phyloP scores from a whole-genome alignment of 2,329 filamentous ascomycete species.

The Pseudofabraea citricarpa region DNA sequence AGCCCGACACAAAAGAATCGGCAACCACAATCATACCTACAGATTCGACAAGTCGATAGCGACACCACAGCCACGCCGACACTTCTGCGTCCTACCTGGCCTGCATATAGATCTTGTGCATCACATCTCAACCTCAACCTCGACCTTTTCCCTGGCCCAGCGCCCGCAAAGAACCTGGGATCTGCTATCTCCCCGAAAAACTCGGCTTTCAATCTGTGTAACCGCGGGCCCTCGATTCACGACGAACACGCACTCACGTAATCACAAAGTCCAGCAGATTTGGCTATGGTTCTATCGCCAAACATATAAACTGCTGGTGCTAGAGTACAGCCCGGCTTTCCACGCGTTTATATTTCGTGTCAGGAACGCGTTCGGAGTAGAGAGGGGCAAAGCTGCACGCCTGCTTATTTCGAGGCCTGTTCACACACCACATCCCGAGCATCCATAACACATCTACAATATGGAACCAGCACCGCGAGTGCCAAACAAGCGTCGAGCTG shows the following conservation, averaged over 20 bases:
- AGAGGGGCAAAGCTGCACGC: constrained; percentile 16
- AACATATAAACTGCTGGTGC: constrained; percentile 14
- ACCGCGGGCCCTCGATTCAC: background rate
- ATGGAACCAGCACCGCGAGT: constrained; percentile 24
- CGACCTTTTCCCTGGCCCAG: too few relatives aligned
- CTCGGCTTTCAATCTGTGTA: background rate
- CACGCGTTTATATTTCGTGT: constrained; percentile 19
- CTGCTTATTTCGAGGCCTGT: constrained; percentile 7
- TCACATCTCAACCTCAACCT: too few relatives aligned
- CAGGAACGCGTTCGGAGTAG: constrained; percentile 19
- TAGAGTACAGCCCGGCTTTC: constrained; percentile 14
- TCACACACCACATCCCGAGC: constrained; percentile 5
- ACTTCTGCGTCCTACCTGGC: too few relatives aligned
- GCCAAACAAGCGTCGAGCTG: constrained; percentile 15
- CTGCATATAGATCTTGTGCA: too few relatives aligned
- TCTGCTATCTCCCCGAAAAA: background rate
- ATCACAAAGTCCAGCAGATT: background rate
- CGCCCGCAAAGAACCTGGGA: too few relatives aligned
- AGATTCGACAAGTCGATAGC: too few relatives aligned
- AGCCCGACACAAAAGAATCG: too few relatives aligned
- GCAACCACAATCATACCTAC: too few relatives aligned
- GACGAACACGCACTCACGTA: background rate
- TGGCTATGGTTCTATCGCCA: constrained; percentile 19
- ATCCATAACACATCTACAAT: constrained; percentile 3
- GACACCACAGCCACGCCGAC: too few relatives aligned